Conservation (phyloP, 2,329 filamentous ascomycete species). For the Beauveria pseudobassiana region DNA sequence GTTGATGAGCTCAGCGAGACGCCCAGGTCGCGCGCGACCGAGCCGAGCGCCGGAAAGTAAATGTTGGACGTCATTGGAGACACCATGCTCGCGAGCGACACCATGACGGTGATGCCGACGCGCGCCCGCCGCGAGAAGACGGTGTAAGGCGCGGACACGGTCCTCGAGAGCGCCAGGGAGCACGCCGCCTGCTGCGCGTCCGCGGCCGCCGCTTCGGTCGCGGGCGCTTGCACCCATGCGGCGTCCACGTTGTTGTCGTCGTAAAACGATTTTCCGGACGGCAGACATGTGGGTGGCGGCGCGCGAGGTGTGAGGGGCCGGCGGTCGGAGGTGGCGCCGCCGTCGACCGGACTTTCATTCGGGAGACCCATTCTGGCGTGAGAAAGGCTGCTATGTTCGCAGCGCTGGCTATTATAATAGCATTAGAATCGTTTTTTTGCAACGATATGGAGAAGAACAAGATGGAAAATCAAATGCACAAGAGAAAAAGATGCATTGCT, state of each 20-base stretch:
- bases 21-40: slow-evolving; percentile 31
- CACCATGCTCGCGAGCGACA: slow-evolving; percentile 44
- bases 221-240: background rate
- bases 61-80: slow-evolving; percentile 55
- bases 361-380: background rate
- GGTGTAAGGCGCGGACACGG: slow-evolving; percentile 24
- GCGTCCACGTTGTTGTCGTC: background rate
- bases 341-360: background rate
- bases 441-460: background rate
- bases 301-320: background rate
- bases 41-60: slow-evolving; percentile 37
- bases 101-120: slow-evolving; percentile 46
- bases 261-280: background rate
- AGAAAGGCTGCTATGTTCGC: background rate
- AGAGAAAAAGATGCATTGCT: background rate
- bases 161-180: slow-evolving; percentile 17
- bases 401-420: background rate
- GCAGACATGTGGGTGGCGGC: background rate
- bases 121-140: slow-evolving; percentile 23
- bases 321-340: background rate
- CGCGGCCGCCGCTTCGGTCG: background rate
- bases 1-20: slow-evolving; percentile 36
- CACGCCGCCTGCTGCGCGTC: background rate
- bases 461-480: background rate
- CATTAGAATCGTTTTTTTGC: background rate